Conservation (phyloP, 2,329 filamentous ascomycete genomes). For the Sphaerulina vaccinii region DNA sequence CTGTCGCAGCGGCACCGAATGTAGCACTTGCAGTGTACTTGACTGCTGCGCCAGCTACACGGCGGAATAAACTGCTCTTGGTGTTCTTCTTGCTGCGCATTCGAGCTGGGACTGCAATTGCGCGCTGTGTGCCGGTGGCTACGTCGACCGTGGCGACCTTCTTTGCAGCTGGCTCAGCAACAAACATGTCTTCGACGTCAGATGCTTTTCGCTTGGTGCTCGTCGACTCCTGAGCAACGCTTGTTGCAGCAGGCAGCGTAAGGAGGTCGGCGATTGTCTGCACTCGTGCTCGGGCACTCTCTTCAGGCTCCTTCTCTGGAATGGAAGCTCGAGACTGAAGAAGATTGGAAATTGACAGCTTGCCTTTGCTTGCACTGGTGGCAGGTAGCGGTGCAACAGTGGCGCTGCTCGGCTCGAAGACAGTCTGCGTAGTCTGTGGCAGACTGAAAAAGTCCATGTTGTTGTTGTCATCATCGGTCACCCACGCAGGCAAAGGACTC, state of each 20-base stretch:
- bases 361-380: conserved; percentile 1
- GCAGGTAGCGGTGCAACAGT: background rate
- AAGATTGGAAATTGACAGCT: conserved; percentile 4
- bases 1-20: conserved; percentile 27
- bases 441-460: background rate
- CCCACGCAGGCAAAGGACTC: background rate
- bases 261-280: background rate
- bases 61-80: conserved; percentile 6
- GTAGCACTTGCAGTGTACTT: conserved; percentile 24
- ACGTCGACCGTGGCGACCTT: conserved; percentile 11
- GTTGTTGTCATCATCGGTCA: background rate
- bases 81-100: no score
- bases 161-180: conserved; percentile 14
- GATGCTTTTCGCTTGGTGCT: conserved; percentile 31
- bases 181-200: conserved; percentile 8
- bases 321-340: background rate
- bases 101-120: conserved; percentile 5
- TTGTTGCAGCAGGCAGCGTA: background rate
- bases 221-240: background rate
- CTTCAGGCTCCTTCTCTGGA: background rate
- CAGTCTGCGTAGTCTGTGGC: background rate
- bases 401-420: background rate
- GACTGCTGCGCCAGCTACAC: conserved; percentile 15
- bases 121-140: conserved; percentile 10
- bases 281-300: background rate